Conservation (phyloP, 1,139 yeast species). For the Magnusiomyces tetraspermus region DNA sequence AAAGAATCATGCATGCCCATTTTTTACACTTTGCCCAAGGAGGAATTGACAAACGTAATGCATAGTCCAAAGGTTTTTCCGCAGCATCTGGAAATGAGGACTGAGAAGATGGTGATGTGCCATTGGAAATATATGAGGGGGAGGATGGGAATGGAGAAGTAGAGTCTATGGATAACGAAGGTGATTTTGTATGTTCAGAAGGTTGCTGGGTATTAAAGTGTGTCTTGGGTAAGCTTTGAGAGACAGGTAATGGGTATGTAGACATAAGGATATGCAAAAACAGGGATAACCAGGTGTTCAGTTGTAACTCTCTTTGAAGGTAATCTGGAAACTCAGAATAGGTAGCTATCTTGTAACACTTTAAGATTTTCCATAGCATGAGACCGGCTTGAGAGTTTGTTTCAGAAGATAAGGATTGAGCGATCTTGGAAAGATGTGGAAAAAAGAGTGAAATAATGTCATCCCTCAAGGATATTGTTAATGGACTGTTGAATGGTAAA, state of each 20-base stretch:
- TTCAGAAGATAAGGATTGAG: constrained; percentile 7
- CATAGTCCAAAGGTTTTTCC: not conserved
- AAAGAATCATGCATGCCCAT: constrained; percentile 52
- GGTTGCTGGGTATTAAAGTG: not conserved
- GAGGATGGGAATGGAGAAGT: not conserved
- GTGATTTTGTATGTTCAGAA: not conserved
- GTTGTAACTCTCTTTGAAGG: constrained; percentile 10
- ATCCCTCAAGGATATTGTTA: not conserved
- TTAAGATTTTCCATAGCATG: constrained; percentile 14
- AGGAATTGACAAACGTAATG: constrained; percentile 20
- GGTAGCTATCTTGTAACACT: constrained; percentile 11
- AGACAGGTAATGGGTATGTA: not conserved
- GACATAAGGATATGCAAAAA: constrained; percentile 7
- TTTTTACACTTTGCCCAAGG: constrained; percentile 75
- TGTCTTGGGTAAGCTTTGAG: not conserved
- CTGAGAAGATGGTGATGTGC: constrained; percentile 1
- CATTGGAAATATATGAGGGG: not conserved
- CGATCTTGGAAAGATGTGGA: constrained; percentile 10
- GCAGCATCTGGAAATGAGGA: not conserved
- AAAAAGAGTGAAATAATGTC: constrained; percentile 7
- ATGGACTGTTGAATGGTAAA: not conserved
- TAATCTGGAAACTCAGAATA: constrained; percentile 6
- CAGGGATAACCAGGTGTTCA: constrained; percentile 11
- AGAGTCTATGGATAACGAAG: not conserved
- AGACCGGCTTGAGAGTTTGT: constrained; percentile 10